phyloP scores from a whole-genome alignment of 2,329 filamentous ascomycete genomes.

The Lojkania enalia region DNA sequence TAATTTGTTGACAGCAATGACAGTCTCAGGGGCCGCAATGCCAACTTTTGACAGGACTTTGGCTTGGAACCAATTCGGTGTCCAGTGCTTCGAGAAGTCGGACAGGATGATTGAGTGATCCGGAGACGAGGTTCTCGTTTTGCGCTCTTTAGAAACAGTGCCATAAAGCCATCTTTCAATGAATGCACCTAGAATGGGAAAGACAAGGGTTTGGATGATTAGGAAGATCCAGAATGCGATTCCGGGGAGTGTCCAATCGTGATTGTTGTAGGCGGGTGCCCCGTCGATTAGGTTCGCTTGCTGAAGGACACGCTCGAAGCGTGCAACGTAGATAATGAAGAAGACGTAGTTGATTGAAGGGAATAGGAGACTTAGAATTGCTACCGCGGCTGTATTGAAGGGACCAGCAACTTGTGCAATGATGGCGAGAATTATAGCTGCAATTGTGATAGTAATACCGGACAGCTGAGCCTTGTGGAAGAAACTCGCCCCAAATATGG shows the following conservation, averaged over 20 bases:
- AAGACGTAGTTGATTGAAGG: slow-evolving; percentile 86
- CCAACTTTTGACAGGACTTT: slow-evolving; percentile 52
- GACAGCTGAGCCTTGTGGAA: slow-evolving; percentile 88
- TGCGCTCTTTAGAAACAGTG: slow-evolving; percentile 63
- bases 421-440: slow-evolving; percentile 75
- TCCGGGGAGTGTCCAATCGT: slow-evolving; percentile 67
- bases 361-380: slow-evolving; percentile 75
- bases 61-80: slow-evolving; percentile 63
- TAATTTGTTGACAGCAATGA: slow-evolving; percentile 77
- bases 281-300: slow-evolving; percentile 63
- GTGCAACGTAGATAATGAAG: slow-evolving; percentile 76
- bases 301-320: slow-evolving; percentile 68
- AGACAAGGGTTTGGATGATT: slow-evolving; percentile 75
- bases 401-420: slow-evolving; percentile 74
- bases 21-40: slow-evolving; percentile 60
- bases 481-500: slow-evolving; percentile 78
- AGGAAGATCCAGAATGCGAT: slow-evolving; percentile 79
- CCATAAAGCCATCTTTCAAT: slow-evolving; percentile 77
- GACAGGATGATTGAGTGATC: slow-evolving; percentile 68
- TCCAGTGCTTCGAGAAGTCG: slow-evolving; percentile 77
- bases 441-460: slow-evolving; percentile 76
- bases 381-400: slow-evolving; percentile 65
- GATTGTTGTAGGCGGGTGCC: slow-evolving; percentile 56
- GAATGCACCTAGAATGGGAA: slow-evolving; percentile 73
- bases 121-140: slow-evolving; percentile 42